A percentile compares a stretch with the other conserved stretches of the same genome.
Evolutionary conservation across 345 rosid species (phyloP).

Genomic region (Citrus sinensis): DNA sequence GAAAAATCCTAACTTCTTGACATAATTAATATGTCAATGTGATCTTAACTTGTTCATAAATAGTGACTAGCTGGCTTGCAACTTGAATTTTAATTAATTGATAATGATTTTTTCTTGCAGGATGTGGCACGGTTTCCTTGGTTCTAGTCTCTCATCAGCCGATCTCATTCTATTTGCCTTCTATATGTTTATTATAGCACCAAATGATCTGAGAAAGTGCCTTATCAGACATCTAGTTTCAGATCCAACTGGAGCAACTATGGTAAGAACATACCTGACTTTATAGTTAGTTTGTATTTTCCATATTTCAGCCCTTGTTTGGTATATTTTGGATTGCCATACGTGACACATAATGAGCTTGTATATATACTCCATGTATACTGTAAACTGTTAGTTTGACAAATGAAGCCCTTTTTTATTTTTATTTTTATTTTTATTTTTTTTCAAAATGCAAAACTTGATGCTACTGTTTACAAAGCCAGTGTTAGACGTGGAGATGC

Average conservation of each 20-base stretch:
- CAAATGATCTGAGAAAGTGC: conserved; percentile 64
- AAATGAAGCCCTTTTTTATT: not conserved
- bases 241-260: conserved; percentile 87
- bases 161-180: conserved; percentile 75
- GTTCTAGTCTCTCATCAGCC: conserved; percentile 84
- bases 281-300: conserved; percentile 14
- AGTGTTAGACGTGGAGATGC: not conserved
- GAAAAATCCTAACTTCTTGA: too few species aligned
- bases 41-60: not conserved
- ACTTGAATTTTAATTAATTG: not conserved
- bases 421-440: not conserved
- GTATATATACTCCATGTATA: conserved; percentile 14
- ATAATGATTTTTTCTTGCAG: conserved; percentile 31
- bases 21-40: not conserved
- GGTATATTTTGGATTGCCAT: conserved; percentile 2
- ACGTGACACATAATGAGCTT: not conserved
- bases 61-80: conserved; percentile 4
- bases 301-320: not conserved
- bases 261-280: conserved; percentile 82
- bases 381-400: not conserved
- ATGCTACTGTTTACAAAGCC: too few species aligned
- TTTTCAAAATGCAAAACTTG: too few species aligned
- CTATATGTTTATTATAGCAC: conserved; percentile 83
- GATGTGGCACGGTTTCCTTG: conserved; percentile 96
- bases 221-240: conserved; percentile 78